phyloP scores from a whole-genome alignment of 73 alveolate genomes.

The Paramecium sexaurelia region DNA sequence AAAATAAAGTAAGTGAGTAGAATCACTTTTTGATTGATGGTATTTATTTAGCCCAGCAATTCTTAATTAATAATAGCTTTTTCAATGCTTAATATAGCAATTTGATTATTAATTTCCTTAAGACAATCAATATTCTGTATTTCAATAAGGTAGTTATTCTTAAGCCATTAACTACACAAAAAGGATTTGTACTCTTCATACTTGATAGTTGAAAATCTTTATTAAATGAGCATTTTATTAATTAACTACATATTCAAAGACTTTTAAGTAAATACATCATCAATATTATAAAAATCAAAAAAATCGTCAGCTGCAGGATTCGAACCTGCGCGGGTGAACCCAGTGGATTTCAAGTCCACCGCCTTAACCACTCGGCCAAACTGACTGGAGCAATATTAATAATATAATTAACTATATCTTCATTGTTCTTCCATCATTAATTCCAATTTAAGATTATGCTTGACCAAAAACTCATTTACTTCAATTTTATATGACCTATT shows the following conservation, averaged over 20 bases:
- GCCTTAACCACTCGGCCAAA: slow-evolving; percentile 79
- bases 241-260: not conserved
- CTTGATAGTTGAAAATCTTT: not conserved
- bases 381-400: slow-evolving; percentile 48
- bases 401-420: not conserved
- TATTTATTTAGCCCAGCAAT: not conserved
- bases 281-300: not conserved
- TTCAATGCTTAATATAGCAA: not conserved
- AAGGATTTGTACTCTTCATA: not conserved
- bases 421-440: not conserved
- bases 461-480: not conserved
- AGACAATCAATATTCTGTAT: not conserved
- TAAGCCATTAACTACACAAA: not conserved
- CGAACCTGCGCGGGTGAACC: slow-evolving; percentile 80
- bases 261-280: not conserved
- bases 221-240: not conserved
- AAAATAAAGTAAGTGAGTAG: not conserved
- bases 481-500: not conserved
- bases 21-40: not conserved
- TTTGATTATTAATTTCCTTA: not conserved
- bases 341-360: slow-evolving; percentile 78
- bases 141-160: not conserved
- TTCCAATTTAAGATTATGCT: not conserved
- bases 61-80: not conserved
- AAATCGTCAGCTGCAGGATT: slow-evolving; percentile 75